Conservation (phyloP, 1,139 yeast species). For the Diutina pseudorugosa region DNA sequence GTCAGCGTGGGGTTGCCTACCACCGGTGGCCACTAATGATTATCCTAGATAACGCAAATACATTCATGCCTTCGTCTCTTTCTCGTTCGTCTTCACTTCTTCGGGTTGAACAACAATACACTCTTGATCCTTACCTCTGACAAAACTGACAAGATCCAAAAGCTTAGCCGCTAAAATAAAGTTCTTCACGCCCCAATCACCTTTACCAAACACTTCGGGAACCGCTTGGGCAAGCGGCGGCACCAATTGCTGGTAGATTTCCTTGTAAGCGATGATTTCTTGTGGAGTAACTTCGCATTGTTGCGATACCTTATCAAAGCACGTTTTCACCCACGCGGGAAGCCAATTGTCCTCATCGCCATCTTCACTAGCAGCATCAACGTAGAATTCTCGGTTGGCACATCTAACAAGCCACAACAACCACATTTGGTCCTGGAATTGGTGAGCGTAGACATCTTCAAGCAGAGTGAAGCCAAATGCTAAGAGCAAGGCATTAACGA, state of each 20-base stretch:
- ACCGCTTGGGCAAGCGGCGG: slow-evolving; percentile 39
- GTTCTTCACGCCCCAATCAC: slow-evolving; percentile 52
- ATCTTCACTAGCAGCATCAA: slow-evolving; percentile 7
- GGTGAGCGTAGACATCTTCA: slow-evolving; percentile 34
- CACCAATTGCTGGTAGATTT: slow-evolving; percentile 42
- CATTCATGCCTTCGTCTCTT: not conserved
- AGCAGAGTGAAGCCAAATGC: slow-evolving; percentile 45
- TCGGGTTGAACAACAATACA: slow-evolving; percentile 35
- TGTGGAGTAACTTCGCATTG: slow-evolving; percentile 28
- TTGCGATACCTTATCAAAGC: slow-evolving; percentile 28
- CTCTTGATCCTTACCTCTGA: slow-evolving; percentile 48
- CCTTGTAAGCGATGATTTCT: slow-evolving; percentile 44
- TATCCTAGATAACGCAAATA: too few relatives aligned
- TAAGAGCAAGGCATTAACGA: slow-evolving; percentile 43
- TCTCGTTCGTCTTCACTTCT: not conserved
- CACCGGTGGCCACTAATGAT: slow-evolving; percentile 52
- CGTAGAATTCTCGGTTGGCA: slow-evolving; percentile 31
- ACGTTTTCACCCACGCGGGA: slow-evolving; percentile 40
- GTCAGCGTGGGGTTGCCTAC: slow-evolving; percentile 87
- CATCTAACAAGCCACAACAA: slow-evolving; percentile 53
- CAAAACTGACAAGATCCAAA: slow-evolving; percentile 46
- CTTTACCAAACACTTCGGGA: slow-evolving; percentile 50
- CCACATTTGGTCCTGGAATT: slow-evolving; percentile 47
- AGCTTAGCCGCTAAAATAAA: slow-evolving; percentile 50
- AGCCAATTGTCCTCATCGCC: slow-evolving; percentile 20